Percentiles rank a stretch among this genome's conserved stretches.
phyloP scores from a whole-genome alignment of 2,329 filamentous ascomycete genomes.

The Thielaviopsis euricoi region DNA sequence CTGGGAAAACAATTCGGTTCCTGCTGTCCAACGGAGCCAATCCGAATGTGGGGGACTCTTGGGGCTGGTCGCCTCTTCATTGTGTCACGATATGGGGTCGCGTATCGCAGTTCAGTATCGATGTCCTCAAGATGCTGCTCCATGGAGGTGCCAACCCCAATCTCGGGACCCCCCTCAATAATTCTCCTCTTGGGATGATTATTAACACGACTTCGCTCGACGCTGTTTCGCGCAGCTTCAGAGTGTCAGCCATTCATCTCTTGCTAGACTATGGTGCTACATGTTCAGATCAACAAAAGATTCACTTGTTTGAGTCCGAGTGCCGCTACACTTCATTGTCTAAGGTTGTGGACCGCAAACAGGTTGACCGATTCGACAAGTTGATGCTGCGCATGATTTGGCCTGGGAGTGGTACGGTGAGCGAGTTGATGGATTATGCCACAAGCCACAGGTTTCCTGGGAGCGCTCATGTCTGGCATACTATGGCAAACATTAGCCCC shows the following conservation, averaged over 20 bases:
- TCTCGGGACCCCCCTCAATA: neutral
- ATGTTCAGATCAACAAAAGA: slow-evolving; percentile 1
- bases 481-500: neutral
- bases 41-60: neutral
- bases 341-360: neutral
- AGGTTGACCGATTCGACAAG: slow-evolving; percentile 3
- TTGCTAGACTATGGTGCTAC: slow-evolving; percentile 2
- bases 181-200: slow-evolving; percentile 1
- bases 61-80: neutral
- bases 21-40: slow-evolving; percentile 4
- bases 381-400: slow-evolving; percentile 5
- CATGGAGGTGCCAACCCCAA: slow-evolving; percentile 3
- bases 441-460: slow-evolving; percentile 6
- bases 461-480: slow-evolving; percentile 2
- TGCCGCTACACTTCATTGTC: neutral
- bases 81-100: neutral
- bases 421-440: slow-evolving; percentile 5
- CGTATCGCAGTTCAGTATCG: neutral
- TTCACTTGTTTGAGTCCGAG: slow-evolving; percentile 4
- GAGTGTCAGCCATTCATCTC: slow-evolving; percentile 2
- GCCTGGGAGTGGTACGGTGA: neutral
- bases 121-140: slow-evolving; percentile 2
- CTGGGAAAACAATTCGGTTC: slow-evolving; percentile 3
- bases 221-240: neutral
- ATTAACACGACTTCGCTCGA: neutral